Evolutionary conservation across 768 basidiomycete species (phyloP), one percentile per base, ranked within the genome.

Genomic region (Lactifluus subvellereus): DNA sequence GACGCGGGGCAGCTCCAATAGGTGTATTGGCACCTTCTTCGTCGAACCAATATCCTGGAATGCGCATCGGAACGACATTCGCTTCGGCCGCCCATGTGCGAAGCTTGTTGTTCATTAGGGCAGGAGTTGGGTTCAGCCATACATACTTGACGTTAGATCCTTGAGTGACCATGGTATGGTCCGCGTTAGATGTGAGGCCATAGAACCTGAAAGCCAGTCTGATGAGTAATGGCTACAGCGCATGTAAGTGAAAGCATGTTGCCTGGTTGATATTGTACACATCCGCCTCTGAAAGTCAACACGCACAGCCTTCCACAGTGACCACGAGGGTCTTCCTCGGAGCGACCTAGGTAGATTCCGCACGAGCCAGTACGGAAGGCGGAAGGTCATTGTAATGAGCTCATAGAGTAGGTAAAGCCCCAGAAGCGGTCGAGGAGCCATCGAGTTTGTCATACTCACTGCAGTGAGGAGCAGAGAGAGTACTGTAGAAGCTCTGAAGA

Each of bases 21-120:
- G 47, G 38, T 4, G 54, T 54, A 27, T 65, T 20, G n/a, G 16
- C 27, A 30, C 38, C 53, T 9, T 57, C 48, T 30, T 54, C 42
- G 38, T 66, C 54, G 10, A 60, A 38, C 69, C 69, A 69, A 57
- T 68, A 69, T 13, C 61, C 69, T 2, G 65, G 61, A 37, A 68
- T 61, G 42, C 62, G 53, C 53, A 51, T 51, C 3, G 65, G 59
- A 27, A 53, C 49, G n/a, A 69, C 67, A 35, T 60, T 27, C 7
- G 62, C 67, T n/a, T n/a, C 45, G 27, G 60, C 52, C 14, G 67
- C 65, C 45, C 57, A 67, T 13, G 35, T 47, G 9, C 57, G 27
- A n/a, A 68, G 32, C n/a, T 62, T 14, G 16, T 45, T 60, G 14
- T 40, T 51, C 8, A 69, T 13, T 9, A 61, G 50, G 7, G 62